phyloP scores from a whole-genome alignment of 2,329 filamentous ascomycete genomes.

The Phialemonium atrogriseum region DNA sequence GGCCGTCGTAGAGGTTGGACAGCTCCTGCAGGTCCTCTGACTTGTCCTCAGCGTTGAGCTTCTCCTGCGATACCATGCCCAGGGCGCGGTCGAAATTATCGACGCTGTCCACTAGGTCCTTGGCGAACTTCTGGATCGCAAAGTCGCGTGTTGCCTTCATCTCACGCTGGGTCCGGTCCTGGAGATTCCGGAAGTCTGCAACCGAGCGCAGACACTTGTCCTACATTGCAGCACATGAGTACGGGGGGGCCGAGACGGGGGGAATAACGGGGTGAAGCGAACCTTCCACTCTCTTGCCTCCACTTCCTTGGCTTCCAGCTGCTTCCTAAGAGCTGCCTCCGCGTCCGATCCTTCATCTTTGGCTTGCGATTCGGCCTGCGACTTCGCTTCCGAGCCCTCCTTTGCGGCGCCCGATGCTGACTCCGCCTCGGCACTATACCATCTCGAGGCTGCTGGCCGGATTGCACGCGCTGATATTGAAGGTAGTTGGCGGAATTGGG shows the following conservation, averaged over 20 bases:
- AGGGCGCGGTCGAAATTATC: conserved; percentile 97
- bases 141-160: conserved; percentile 83
- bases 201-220: conserved; percentile 91
- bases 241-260: conserved; percentile 4
- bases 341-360: too few species aligned
- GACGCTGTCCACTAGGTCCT: conserved; percentile 88
- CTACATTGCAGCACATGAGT: conserved; percentile 36
- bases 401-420: conserved; percentile 18
- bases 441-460: conserved; percentile 30
- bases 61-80: conserved; percentile 65
- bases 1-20: conserved; percentile 71
- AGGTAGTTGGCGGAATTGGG: conserved; percentile 29
- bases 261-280: conserved; percentile 15
- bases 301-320: conserved; percentile 42
- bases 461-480: conserved; percentile 18
- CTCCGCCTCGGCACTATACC: conserved; percentile 40
- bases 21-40: conserved; percentile 60
- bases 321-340: conserved; percentile 39
- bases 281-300: conserved; percentile 76
- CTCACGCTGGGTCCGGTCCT: conserved; percentile 88
- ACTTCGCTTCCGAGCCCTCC: conserved; percentile 19
- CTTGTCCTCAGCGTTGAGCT: conserved; percentile 48
- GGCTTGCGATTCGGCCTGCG: conserved; percentile 18
- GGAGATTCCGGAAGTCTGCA: conserved; percentile 96
- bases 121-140: conserved; percentile 90